Conservation (phyloP, 768 basidiomycete species). For the Termitomyces sp. region DNA sequence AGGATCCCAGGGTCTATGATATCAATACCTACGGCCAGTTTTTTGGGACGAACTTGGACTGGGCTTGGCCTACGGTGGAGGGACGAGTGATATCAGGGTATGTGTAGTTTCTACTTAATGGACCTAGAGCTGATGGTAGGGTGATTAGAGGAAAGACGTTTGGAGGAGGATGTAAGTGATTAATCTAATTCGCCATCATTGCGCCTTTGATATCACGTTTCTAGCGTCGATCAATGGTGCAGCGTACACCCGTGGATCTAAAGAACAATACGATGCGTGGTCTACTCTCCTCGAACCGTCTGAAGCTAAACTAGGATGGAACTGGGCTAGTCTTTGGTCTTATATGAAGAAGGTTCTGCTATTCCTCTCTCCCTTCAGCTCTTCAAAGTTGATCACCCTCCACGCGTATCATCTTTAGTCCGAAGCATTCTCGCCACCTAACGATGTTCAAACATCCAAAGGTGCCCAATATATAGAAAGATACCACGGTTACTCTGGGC, state of each 20-base stretch:
- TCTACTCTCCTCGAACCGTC: conserved; percentile 29
- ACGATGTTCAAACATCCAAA: conserved; percentile 36
- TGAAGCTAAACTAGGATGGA: conserved; percentile 40
- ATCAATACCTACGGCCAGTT: conserved; percentile 37
- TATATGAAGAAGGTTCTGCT: conserved; percentile 43
- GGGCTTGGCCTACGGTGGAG: conserved; percentile 40
- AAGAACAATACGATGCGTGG: conserved; percentile 41
- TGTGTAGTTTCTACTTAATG: conserved; percentile 2
- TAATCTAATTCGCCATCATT: background rate
- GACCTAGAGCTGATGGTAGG: background rate
- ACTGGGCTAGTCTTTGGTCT: conserved; percentile 36
- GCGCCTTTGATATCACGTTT: background rate
- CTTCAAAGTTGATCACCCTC: background rate
- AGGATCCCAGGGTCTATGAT: conserved; percentile 38
- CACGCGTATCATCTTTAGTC: conserved; percentile 23
- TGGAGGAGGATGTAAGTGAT: conserved; percentile 32
- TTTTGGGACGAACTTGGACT: conserved; percentile 39
- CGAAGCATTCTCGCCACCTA: conserved; percentile 43
- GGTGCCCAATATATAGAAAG: conserved; percentile 39
- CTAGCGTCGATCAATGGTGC: conserved; percentile 45
- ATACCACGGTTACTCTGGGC: conserved; percentile 49
- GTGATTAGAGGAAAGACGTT: conserved; percentile 38
- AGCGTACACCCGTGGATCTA: conserved; percentile 37
- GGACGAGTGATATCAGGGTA: conserved; percentile 35
- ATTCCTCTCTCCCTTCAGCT: background rate